These are phyloP conservation scores for Arachis hypogaea DNA, from an alignment of 306 rosid genomes.

Conservation along the genomic window DNA sequence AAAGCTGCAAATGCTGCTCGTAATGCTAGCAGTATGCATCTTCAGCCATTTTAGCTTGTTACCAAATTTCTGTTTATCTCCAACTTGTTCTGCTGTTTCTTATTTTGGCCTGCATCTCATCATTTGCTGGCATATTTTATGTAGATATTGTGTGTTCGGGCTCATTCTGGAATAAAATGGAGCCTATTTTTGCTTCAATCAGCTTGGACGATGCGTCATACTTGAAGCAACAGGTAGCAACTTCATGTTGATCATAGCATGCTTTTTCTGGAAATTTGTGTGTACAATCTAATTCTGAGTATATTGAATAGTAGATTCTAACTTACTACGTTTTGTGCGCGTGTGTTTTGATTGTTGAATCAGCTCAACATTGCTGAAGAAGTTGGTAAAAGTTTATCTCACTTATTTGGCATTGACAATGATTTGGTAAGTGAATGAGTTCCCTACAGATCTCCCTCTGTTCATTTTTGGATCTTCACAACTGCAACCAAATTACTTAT, in stretches of 20 bases:
- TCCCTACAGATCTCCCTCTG: conserved; percentile 5
- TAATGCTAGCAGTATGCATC: conserved; percentile 73
- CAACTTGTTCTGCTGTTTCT: conserved; percentile 21
- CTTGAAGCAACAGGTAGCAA: conserved; percentile 79
- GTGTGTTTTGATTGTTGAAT: conserved; percentile 36
- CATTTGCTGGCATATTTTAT: conserved; percentile 41
- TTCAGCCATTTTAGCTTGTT: conserved; percentile 29
- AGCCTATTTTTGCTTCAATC: conserved; percentile 65
- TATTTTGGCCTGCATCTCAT: conserved; percentile 34
- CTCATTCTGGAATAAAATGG: conserved; percentile 83
- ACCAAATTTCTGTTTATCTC: conserved; percentile 11
- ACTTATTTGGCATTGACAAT: conserved; percentile 57
- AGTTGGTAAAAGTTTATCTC: conserved; percentile 63
- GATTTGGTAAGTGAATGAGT: conserved; percentile 56
- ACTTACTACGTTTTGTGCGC: conserved; percentile 14
- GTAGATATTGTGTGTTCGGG: conserved; percentile 72
- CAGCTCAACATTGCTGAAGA: conserved; percentile 74
- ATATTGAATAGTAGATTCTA: conserved; percentile 30
- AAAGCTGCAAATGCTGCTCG: conserved; percentile 76
- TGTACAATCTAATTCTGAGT: conserved; percentile 29
- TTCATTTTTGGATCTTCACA: conserved; percentile 34
- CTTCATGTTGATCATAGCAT: conserved; percentile 34
- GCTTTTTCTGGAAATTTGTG: conserved; percentile 21
- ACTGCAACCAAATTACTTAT: conserved; percentile 20
- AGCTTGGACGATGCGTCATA: conserved; percentile 68